Evolutionary conservation across 1,139 yeast species (phyloP).

Genomic region (Debaryomyces nepalensis): DNA sequence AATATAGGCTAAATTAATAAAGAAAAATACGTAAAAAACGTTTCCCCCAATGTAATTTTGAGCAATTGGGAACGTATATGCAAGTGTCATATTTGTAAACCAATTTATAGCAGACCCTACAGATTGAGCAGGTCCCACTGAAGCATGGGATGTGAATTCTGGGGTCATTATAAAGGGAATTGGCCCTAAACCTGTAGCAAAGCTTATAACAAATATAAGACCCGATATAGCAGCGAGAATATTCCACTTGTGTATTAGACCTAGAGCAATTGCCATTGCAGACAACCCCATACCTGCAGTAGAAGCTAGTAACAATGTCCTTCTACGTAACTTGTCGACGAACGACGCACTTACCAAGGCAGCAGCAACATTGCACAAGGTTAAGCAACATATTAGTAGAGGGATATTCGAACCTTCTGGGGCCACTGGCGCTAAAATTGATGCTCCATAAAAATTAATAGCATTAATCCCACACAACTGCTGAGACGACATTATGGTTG

Average conservation of each 20-base stretch:
- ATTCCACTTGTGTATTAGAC: constrained; percentile 40
- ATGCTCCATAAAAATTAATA: constrained; percentile 45
- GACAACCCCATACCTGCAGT: constrained; percentile 65
- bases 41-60: constrained; percentile 32
- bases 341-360: constrained; percentile 38
- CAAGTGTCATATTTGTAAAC: constrained; percentile 79
- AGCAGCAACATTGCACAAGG: constrained; percentile 36
- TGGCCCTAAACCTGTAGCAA: constrained; percentile 89
- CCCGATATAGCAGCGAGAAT: constrained; percentile 67
- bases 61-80: constrained; percentile 68
- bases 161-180: constrained; percentile 84
- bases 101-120: constrained; percentile 87
- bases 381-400: constrained; percentile 35
- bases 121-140: constrained; percentile 82
- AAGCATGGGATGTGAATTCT: constrained; percentile 75
- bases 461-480: constrained; percentile 49
- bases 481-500: constrained; percentile 43
- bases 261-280: constrained; percentile 56
- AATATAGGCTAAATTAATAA: constrained; percentile 27
- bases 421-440: constrained; percentile 31
- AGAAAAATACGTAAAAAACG: constrained; percentile 36
- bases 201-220: constrained; percentile 70
- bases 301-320: constrained; percentile 65
- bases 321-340: constrained; percentile 63
- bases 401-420: constrained; percentile 33